These are phyloP conservation scores for Sporisorium exsertum DNA, from an alignment of 1,284 basidiomycete genomes.

Conservation along the genomic window DNA sequence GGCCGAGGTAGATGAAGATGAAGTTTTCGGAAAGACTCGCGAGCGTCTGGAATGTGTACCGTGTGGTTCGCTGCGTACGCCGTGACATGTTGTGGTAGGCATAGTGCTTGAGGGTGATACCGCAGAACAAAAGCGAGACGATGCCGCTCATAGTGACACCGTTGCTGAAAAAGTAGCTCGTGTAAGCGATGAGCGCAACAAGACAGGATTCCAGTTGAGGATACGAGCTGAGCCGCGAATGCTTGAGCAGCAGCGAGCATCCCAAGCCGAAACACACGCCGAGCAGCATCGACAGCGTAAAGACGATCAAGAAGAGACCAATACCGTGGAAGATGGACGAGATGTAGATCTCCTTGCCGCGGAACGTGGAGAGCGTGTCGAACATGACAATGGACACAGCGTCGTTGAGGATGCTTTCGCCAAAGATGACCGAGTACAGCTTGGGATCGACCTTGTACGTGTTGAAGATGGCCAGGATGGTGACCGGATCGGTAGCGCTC, in stretches of 20 bases:
- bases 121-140: constrained; percentile 96
- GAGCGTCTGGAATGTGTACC: constrained; percentile 76
- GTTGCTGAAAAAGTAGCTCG: constrained; percentile 96
- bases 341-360: constrained; percentile 87
- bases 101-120: constrained; percentile 98
- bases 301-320: constrained; percentile 95
- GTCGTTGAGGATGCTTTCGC: constrained; percentile 96
- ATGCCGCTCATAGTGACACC: constrained; percentile 95
- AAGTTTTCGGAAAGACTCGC: constrained; percentile 90
- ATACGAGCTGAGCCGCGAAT: constrained; percentile 86
- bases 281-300: constrained; percentile 91
- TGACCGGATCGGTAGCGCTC: constrained; percentile 97
- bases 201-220: constrained; percentile 89
- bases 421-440: constrained; percentile 96
- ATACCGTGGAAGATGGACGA: constrained; percentile 92
- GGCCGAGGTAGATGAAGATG: constrained; percentile 98
- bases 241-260: constrained; percentile 92
- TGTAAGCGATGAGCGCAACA: constrained; percentile 93
- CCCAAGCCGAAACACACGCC: constrained; percentile 90
- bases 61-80: constrained; percentile 92
- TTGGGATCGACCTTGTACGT: constrained; percentile 99
- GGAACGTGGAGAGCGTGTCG: constrained; percentile 92
- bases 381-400: constrained; percentile 99
- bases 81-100: constrained; percentile 99
- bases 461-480: constrained; percentile 98